phyloP scores from a whole-genome alignment of 257 asterid genomes.

The Euphrasia confusa region DNA sequence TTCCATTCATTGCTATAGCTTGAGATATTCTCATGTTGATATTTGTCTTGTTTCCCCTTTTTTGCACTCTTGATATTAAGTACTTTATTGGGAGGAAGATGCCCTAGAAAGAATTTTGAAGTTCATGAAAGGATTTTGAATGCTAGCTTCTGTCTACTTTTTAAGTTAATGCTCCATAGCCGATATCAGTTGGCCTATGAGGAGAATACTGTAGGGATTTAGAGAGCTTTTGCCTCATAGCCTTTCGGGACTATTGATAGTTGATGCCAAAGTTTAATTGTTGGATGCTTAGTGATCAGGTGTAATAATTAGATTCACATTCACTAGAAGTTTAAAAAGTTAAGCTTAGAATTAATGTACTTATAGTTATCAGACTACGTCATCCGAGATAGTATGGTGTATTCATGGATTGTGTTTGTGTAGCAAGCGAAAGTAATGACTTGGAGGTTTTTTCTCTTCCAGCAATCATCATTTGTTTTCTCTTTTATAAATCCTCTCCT shows the following conservation, averaged over 20 bases:
- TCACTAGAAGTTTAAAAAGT: too few relatives aligned
- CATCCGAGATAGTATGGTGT: too few relatives aligned
- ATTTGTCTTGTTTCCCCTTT: constrained; percentile 16
- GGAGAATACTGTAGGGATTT: constrained; percentile 13
- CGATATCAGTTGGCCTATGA: neutral
- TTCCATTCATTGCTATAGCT: constrained; percentile 7
- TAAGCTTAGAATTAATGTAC: too few relatives aligned
- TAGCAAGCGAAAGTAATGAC: neutral
- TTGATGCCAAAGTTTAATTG: neutral
- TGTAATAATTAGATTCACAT: neutral
- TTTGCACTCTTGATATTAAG: constrained; percentile 12
- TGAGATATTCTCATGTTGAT: constrained; percentile 16
- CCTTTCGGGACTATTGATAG: neutral
- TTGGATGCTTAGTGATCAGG: constrained; percentile 16
- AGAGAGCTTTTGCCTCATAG: constrained; percentile 17
- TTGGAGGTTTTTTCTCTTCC: constrained; percentile 12
- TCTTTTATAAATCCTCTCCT: too few relatives aligned
- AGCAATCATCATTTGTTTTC: constrained; percentile 10
- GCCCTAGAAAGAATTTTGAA: constrained; percentile 1
- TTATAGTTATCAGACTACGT: too few relatives aligned
- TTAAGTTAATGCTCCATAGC: constrained; percentile 9
- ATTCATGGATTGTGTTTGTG: too few relatives aligned
- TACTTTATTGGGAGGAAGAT: constrained; percentile 19
- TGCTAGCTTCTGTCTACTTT: constrained; percentile 3
- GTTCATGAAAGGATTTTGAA: constrained; percentile 5